Evolutionary conservation across 2,329 filamentous ascomycete genomes (phyloP), one percentile per base, ranked within the genome.

Genomic region (Talaromyces sp.): DNA sequence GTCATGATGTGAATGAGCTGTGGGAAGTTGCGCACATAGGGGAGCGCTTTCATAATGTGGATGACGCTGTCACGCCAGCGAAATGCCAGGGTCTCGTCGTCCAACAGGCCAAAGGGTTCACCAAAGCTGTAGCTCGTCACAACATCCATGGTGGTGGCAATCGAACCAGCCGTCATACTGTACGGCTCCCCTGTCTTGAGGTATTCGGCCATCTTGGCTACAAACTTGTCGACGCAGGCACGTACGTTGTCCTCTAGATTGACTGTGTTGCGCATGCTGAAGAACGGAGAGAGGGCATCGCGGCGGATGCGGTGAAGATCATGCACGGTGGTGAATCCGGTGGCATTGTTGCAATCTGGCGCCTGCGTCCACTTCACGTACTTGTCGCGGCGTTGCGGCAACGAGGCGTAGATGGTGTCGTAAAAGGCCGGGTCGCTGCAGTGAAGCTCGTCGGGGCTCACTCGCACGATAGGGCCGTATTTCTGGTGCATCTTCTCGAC

Each of bases 231-330:
- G 14, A 54, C 28, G 23, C 31, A 33, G 9, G 27, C 28, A 7
- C 31, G 27, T 1, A 54, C n/a, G 23, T 31, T 54, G 9, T 30
- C 28, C 65, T 85, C 84, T 42, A 86, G 53, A 5, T 40, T 34
- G 14, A 34, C 31, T 12, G 31, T 36, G 18, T 23, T 34, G 16
- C 18, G 31, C 53, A 34, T 67, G 7, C 73, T 72, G 65, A 76
- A 76, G 68, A 71, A 75, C 8, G 72, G 71, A 60, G 70, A 74
- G 65, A 75, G 69, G 5, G 70, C 66, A 33, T 69, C 67, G 4
- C 74, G 69, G 9, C 70, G 65, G n/a, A 70, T 63, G 2, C 73
- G 72, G 63, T 76, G 74, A 16, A 65, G 69, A 31, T 67, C 65
- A 61, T 73, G 68, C 57, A 72, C 68, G 56, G 68, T 63, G 0